Base-by-base conservation (phyloP, 352 stramenopile species). In the Phytophthora vignae region DNA sequence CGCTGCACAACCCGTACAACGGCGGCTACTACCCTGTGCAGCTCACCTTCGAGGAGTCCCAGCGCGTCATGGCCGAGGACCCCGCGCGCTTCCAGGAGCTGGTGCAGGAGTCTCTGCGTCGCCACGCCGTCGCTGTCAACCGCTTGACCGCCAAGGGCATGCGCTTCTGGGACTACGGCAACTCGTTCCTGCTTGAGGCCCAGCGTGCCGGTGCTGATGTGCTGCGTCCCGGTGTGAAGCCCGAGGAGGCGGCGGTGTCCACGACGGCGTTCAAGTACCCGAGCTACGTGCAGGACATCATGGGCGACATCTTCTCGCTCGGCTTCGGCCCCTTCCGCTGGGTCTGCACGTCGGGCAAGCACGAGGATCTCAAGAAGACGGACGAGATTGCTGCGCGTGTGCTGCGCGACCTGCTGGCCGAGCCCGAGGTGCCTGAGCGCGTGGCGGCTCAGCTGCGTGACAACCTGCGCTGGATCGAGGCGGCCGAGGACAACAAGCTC, bases 101-200 rank as follows among this genome's bases (percentile, higher is more conserved):
- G 29, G 91, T 97, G 12, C 78, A 96, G 64, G 85, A 92, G 48
- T 90, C 81, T 60, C 76, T 97, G 58, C 78, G 88, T 56, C 83
- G 90, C 19, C 91, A 97, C 93, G 27, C 27, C 27, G 27, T 5
- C 27, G 27, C 27, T 31, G 81, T 97, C 33, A 97, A 97, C 82
- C 85, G 86, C 3, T 68, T 97, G 25, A 90, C 87, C 3, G 63
- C 73, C 17, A 79, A 87, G 57, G 90, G 90, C 44, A 95, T 97
- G 91, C 84, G 80, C 31, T 97, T 97, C 78, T 97, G 88, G 86
- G 91, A 97, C 72, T 97, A 97, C 64, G 91, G 91, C 42, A 97
- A 97, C 83, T 94, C 86, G 76, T 97, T 97, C 76, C 67, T 97
- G 38, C 69, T 97, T 11, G 89, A 97, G 60, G 78, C 87, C 17